Base-by-base conservation (phyloP, 2,329 filamentous ascomycete genomes). In the Venturia asperata region DNA sequence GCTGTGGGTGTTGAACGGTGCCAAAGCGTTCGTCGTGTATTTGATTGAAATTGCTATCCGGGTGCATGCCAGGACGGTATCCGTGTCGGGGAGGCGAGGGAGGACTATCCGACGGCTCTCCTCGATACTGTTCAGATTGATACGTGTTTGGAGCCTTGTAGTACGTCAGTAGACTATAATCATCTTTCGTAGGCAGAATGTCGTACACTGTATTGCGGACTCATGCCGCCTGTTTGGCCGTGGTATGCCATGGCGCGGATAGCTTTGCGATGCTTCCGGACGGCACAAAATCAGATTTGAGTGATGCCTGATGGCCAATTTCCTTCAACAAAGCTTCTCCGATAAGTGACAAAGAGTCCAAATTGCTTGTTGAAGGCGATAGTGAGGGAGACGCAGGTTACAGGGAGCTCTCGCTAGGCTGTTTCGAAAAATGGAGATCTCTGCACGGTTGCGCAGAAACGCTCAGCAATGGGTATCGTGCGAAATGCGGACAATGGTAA, bases 71-170 rank as follows among this genome's bases (percentile, higher is more conserved):
- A 55, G 72, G 73, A 61, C 43, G 52, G 39, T 65, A 65, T 67
- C 72, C 72, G 67, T 75, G 73, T 52, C 67, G 68, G 43, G 74
- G 74, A 55, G 74, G 74, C 21, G 71, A 73, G 64, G 74, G 73
- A n/a, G 73, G 74, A 56, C 66, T 68, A 58, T 37, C 52, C 15
- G 7, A 5, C 30, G 15, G 24, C 5, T 17, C 27, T 37, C 15
- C 52, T 37, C 5, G 17, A 13, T 58, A 37, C 19, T 37, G 52
- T 17, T 19, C 15, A 37, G 27, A 30, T n/a, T 58, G 52, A n/a
- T 52, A 52, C 3, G 47, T 52, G 47, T 27, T 52, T 27, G 52
- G 24, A 17, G 49, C 24, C 49, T 56, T 3, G 49, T 17, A 56
- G 49, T 56, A 5, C 24, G 52, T 58, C 30, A 58, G 52, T 21